phyloP scores from a whole-genome alignment of 106 monocot species.

The Acanthochlamys bracteata region DNA sequence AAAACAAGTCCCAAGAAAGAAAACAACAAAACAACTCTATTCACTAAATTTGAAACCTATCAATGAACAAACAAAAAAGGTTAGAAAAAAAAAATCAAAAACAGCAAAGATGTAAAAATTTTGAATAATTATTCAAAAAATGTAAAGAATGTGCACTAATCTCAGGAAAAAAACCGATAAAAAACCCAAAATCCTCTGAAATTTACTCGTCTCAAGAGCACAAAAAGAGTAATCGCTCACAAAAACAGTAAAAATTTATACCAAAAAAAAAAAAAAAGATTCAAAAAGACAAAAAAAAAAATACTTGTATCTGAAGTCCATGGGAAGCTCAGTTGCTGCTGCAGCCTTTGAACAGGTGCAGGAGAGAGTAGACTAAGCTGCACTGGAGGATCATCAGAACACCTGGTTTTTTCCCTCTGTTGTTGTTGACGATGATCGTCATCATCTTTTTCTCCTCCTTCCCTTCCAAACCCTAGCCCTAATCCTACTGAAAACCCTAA shows the following conservation, averaged over 20 bases:
- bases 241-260: not conserved
- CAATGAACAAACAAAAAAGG: too few relatives aligned
- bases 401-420: not conserved
- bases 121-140: too few relatives aligned
- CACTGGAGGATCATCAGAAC: constrained; percentile 17
- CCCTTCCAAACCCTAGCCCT: constrained; percentile 16
- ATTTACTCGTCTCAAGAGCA: too few relatives aligned
- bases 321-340: constrained; percentile 4
- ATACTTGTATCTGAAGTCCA: constrained; percentile 21
- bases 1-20: too few relatives aligned
- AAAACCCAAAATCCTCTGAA: not conserved
- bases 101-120: too few relatives aligned
- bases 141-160: too few relatives aligned
- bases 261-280: not conserved
- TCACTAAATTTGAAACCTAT: too few relatives aligned
- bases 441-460: constrained; percentile 1
- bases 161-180: not conserved
- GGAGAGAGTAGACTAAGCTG: constrained; percentile 27
- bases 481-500: constrained; percentile 23
- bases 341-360: not conserved
- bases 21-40: too few relatives aligned
- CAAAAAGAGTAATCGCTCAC: too few relatives aligned
- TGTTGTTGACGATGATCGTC: not conserved
- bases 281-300: not conserved
- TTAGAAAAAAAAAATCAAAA: too few relatives aligned